Conservation (phyloP, 768 basidiomycete genomes). For the Psilocybe cyanescens region DNA sequence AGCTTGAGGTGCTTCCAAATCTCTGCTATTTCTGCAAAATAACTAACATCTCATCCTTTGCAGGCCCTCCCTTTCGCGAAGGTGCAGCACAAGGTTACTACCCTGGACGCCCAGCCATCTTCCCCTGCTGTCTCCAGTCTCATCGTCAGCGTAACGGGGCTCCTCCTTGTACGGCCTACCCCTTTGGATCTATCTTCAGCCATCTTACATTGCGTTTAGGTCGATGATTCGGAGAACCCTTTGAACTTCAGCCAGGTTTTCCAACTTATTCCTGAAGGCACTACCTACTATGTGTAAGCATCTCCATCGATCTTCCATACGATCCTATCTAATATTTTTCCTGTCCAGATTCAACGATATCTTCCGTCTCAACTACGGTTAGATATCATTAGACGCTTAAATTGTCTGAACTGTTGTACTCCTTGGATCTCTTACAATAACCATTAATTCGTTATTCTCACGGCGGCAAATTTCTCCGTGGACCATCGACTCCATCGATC, state of each 20-base stretch:
- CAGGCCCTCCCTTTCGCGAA: slow-evolving; percentile 81
- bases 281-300: slow-evolving; percentile 84
- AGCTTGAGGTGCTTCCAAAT: slow-evolving; percentile 60
- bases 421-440: slow-evolving; percentile 22
- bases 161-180: slow-evolving; percentile 55
- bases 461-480: neutral
- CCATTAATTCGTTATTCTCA: slow-evolving; percentile 15
- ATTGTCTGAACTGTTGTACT: slow-evolving; percentile 18
- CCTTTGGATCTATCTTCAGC: slow-evolving; percentile 1
- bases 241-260: slow-evolving; percentile 93
- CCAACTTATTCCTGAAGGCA: slow-evolving; percentile 81
- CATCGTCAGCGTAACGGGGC: slow-evolving; percentile 89
- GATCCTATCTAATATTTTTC: neutral
- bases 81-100: slow-evolving; percentile 81
- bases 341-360: slow-evolving; percentile 76
- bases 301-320: neutral
- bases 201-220: slow-evolving; percentile 42
- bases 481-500: neutral
- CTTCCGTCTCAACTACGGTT: slow-evolving; percentile 86
- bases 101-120: slow-evolving; percentile 89
- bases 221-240: slow-evolving; percentile 82
- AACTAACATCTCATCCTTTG: slow-evolving; percentile 1
- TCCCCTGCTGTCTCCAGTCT: slow-evolving; percentile 54
- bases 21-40: neutral
- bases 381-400: slow-evolving; percentile 12